These are phyloP conservation scores for Citeromyces nyonsensis DNA, from an alignment of 805 yeast species.

Conservation along the genomic window DNA sequence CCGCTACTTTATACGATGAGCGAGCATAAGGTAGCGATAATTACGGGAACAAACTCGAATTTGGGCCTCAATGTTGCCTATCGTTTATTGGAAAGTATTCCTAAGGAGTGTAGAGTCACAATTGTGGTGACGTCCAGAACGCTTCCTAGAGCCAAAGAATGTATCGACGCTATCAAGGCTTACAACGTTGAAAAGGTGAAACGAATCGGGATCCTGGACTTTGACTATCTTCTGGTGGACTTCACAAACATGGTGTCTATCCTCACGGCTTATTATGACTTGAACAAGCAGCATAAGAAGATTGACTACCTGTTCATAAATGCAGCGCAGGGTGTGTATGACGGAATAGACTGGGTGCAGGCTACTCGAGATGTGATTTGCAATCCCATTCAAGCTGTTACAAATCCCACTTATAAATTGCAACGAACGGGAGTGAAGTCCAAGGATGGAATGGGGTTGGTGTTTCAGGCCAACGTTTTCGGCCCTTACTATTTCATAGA, in stretches of 20 bases:
- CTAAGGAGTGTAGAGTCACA: slow-evolving; percentile 43
- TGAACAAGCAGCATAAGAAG: slow-evolving; percentile 43
- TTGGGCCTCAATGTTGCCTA: slow-evolving; percentile 80
- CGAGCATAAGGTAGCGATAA: slow-evolving; percentile 11
- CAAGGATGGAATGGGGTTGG: slow-evolving; percentile 67
- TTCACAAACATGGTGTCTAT: slow-evolving; percentile 83
- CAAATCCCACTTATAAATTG: slow-evolving; percentile 73
- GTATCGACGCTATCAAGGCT: slow-evolving; percentile 40
- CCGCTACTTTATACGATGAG: too few species aligned
- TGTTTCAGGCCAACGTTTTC: slow-evolving; percentile 92
- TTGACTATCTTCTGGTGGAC: slow-evolving; percentile 82
- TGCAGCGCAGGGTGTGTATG: slow-evolving; percentile 81
- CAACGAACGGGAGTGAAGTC: slow-evolving; percentile 71
- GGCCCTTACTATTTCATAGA: slow-evolving; percentile 83
- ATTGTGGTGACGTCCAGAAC: slow-evolving; percentile 84
- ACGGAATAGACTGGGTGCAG: slow-evolving; percentile 74
- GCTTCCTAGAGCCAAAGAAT: slow-evolving; percentile 68
- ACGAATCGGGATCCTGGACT: slow-evolving; percentile 34
- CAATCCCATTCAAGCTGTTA: slow-evolving; percentile 70
- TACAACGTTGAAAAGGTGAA: slow-evolving; percentile 10
- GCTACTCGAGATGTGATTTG: slow-evolving; percentile 54
- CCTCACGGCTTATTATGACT: slow-evolving; percentile 55
- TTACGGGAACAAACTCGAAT: slow-evolving; percentile 33
- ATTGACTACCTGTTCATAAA: slow-evolving; percentile 74
- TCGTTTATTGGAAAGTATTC: slow-evolving; percentile 50